Percentiles rank a stretch among this genome's conserved stretches.
phyloP scores from a whole-genome alignment of 768 basidiomycete genomes.

The Galerina marginata region DNA sequence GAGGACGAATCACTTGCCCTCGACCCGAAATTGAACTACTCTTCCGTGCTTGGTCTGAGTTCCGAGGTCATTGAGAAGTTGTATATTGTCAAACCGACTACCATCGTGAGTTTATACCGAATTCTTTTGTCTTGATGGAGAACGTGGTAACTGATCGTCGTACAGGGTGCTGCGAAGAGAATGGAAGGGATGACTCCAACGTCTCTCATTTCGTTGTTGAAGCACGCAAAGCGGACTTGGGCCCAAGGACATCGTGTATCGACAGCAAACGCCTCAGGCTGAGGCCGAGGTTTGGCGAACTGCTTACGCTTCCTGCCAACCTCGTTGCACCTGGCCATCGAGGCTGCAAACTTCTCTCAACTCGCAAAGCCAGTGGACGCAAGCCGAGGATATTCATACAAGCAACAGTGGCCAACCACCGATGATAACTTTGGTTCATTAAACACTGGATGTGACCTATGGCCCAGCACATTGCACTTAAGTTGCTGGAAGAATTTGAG shows the following conservation, averaged over 20 bases:
- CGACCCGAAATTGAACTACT: conserved; percentile 75
- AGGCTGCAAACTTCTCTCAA: no score
- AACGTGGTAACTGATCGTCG: background rate
- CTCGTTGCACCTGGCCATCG: no score
- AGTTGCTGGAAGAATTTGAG: no score
- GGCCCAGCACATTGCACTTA: no score
- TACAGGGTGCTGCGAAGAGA: conserved; percentile 86
- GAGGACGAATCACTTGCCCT: conserved; percentile 77
- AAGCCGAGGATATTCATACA: no score
- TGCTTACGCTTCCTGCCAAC: background rate
- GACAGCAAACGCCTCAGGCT: background rate
- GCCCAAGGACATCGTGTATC: conserved; percentile 12
- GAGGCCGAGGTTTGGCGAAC: background rate
- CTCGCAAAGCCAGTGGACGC: no score
- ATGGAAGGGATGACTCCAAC: conserved; percentile 95
- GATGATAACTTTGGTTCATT: no score
- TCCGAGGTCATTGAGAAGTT: conserved; percentile 76
- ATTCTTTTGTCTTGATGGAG: background rate
- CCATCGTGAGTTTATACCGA: conserved; percentile 54
- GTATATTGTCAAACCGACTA: conserved; percentile 63
- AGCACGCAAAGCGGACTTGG: conserved; percentile 59
- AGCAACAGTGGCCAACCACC: no score
- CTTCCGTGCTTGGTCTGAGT: conserved; percentile 68
- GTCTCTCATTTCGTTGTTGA: conserved; percentile 69
- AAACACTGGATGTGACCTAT: no score